A percentile compares a stretch with the other conserved stretches of the same genome.
Evolutionary conservation across 2,329 filamentous ascomycete species (phyloP).

Genomic region (Diaporthe citri): DNA sequence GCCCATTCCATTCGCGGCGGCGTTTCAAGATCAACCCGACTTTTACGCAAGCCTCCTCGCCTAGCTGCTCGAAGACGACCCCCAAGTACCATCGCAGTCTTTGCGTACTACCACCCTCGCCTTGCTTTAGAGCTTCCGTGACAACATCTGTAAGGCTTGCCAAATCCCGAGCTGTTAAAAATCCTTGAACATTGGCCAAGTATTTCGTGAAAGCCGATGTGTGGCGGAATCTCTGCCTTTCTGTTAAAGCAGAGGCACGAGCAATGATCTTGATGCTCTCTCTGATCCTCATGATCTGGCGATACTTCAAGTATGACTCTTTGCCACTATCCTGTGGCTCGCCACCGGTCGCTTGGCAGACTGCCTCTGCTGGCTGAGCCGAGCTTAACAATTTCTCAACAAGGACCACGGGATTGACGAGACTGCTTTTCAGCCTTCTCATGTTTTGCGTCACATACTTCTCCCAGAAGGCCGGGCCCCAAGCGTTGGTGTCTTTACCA

Average conservation of each 20-base stretch:
- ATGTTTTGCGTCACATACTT: slow-evolving; percentile 40
- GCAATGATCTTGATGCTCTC: slow-evolving; percentile 22
- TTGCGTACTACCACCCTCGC: slow-evolving; percentile 49
- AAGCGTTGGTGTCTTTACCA: slow-evolving; percentile 28
- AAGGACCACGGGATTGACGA: slow-evolving; percentile 26
- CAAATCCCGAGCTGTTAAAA: slow-evolving; percentile 46
- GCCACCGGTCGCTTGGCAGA: background rate
- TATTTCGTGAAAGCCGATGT: slow-evolving; percentile 50
- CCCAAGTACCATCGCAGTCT: slow-evolving; percentile 53
- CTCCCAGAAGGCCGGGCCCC: slow-evolving; percentile 44
- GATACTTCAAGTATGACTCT: background rate
- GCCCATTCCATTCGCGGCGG: slow-evolving; percentile 44
- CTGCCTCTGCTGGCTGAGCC: slow-evolving; percentile 11
- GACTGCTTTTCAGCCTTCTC: slow-evolving; percentile 18
- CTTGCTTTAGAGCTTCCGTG: slow-evolving; percentile 52
- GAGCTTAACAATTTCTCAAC: slow-evolving; percentile 23
- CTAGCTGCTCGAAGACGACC: slow-evolving; percentile 47
- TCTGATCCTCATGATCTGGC: slow-evolving; percentile 27
- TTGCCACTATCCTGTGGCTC: background rate
- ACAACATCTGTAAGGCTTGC: slow-evolving; percentile 43
- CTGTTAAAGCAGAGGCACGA: slow-evolving; percentile 22
- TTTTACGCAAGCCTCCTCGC: slow-evolving; percentile 41
- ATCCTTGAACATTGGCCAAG: slow-evolving; percentile 46
- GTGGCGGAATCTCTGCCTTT: slow-evolving; percentile 47
- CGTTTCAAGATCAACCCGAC: slow-evolving; percentile 43